Evolutionary conservation across 306 rosid species (phyloP), one percentile per base, ranked within the genome.

Genomic region (Cajanus cajan): DNA sequence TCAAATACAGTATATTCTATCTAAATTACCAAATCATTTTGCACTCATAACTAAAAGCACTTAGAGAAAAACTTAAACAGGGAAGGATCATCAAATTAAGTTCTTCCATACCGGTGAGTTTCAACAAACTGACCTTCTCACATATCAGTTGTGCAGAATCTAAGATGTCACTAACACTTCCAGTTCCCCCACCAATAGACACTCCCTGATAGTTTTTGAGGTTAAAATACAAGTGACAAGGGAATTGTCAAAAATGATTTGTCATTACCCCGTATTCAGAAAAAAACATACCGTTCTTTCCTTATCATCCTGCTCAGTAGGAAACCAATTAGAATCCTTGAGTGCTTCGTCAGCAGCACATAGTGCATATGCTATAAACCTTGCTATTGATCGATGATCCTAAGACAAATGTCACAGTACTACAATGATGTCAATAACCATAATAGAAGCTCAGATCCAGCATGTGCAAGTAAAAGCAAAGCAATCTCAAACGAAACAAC

Each of bases 341-440:
- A 95, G 89, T 69, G 98, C 98, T 89, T 92, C 98, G 73, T 91
- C 93, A 73, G 94, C 96, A 82, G 98, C 98, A 68, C 96, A 95
- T 40, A 95, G 73, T n/a, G 97, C 98, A 78, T 92, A 92, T 24
- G 97, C 96, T 77, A 95, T 90, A 90, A 95, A 95, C 77, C 97
- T 90, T 48, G 98, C 76, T 48, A 95, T 88, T 7, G 97, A 88
- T 66, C 96, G 90, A 71, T 90, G 94, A 73, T 91, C 96, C 98
- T 92, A 78, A 74, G 79, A 80, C 31, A 77, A 50, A 73, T 71
- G 66, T 68, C 78, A 50, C 84, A 85, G 83, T 68, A 74, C 84
- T 79, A 74, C 68, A 70, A 77, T 76, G 89, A 75, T 79, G 77
- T 86, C 85, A 61, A 77, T 83, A 77, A 73, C 76, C 63, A 77